Conservation (phyloP, 2,329 filamentous ascomycete genomes). For the Colletotrichum caudatum region DNA sequence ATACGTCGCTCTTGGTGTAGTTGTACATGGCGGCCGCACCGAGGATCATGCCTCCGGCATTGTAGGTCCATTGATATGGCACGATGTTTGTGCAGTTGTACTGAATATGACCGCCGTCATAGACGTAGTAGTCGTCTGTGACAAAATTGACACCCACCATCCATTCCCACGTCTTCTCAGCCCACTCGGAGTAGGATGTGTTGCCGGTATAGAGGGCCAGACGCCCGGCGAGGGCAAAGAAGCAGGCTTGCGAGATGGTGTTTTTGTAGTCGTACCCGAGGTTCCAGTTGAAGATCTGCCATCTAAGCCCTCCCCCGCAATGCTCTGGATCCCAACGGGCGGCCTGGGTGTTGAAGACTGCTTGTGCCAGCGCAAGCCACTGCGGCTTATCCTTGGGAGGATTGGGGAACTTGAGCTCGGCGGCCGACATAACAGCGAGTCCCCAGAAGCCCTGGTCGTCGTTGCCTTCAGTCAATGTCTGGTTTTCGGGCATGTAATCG, state of each 20-base stretch:
- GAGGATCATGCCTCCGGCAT: slow-evolving; percentile 73
- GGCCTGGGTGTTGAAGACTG: slow-evolving; percentile 84
- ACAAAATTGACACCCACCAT: slow-evolving; percentile 69
- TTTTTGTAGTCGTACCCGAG: slow-evolving; percentile 84
- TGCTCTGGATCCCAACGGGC: slow-evolving; percentile 76
- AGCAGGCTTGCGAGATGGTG: slow-evolving; percentile 71
- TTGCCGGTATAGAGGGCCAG: slow-evolving; percentile 84
- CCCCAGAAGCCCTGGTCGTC: slow-evolving; percentile 84
- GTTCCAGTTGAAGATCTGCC: slow-evolving; percentile 89
- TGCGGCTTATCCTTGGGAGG: slow-evolving; percentile 68
- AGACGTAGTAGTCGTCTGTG: slow-evolving; percentile 69
- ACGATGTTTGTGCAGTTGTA: slow-evolving; percentile 69
- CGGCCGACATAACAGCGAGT: slow-evolving; percentile 76
- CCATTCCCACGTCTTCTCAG: slow-evolving; percentile 79
- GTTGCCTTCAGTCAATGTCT: slow-evolving; percentile 76
- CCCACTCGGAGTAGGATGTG: slow-evolving; percentile 81
- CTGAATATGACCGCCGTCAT: slow-evolving; percentile 70
- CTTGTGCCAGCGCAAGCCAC: slow-evolving; percentile 80
- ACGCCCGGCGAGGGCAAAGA: slow-evolving; percentile 73
- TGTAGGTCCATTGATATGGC: slow-evolving; percentile 77
- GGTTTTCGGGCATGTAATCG: slow-evolving; percentile 83
- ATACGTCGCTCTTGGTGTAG: slow-evolving; percentile 63
- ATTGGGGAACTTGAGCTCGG: slow-evolving; percentile 75
- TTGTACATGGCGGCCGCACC: slow-evolving; percentile 79
- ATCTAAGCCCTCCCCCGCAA: slow-evolving; percentile 82